phyloP scores from a whole-genome alignment of 495 filamentous ascomycete species.

The Lasiosphaeriaceae sp. region DNA sequence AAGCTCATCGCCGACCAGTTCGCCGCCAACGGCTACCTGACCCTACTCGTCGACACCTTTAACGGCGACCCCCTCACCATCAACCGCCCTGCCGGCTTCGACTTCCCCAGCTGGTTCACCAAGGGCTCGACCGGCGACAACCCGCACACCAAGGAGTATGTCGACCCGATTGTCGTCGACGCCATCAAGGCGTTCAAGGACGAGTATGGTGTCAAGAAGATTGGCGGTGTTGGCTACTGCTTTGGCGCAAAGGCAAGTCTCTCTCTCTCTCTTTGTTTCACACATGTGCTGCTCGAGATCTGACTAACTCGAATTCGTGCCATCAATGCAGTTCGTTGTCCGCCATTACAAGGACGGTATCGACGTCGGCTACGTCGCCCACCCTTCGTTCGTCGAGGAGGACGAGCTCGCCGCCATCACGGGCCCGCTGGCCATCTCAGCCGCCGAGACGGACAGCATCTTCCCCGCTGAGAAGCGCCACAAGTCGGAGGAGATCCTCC shows the following conservation, averaged over 20 bases:
- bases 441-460: slow-evolving; percentile 74
- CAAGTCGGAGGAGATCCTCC: slow-evolving; percentile 50
- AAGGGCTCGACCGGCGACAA: slow-evolving; percentile 47
- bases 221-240: slow-evolving; percentile 76
- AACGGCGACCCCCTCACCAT: slow-evolving; percentile 61
- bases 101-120: slow-evolving; percentile 58
- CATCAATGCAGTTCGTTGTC: slow-evolving; percentile 36
- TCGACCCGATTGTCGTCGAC: slow-evolving; percentile 51
- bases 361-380: slow-evolving; percentile 64
- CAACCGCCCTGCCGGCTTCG: slow-evolving; percentile 54
- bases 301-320: too few relatives aligned
- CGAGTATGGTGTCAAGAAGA: slow-evolving; percentile 54
- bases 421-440: slow-evolving; percentile 71
- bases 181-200: slow-evolving; percentile 46
- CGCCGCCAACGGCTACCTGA: slow-evolving; percentile 76
- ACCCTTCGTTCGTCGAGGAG: slow-evolving; percentile 71
- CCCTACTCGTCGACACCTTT: slow-evolving; percentile 74
- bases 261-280: too few relatives aligned
- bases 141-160: slow-evolving; percentile 53
- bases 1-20: slow-evolving; percentile 80
- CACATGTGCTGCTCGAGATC: too few relatives aligned
- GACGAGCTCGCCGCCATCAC: slow-evolving; percentile 70
- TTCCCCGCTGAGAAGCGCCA: slow-evolving; percentile 73
- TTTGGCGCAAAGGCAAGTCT: slow-evolving; percentile 60
- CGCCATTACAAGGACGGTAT: slow-evolving; percentile 48